phyloP scores from a whole-genome alignment of 1,139 yeast genomes.

The Insectozyma bohioensis region DNA sequence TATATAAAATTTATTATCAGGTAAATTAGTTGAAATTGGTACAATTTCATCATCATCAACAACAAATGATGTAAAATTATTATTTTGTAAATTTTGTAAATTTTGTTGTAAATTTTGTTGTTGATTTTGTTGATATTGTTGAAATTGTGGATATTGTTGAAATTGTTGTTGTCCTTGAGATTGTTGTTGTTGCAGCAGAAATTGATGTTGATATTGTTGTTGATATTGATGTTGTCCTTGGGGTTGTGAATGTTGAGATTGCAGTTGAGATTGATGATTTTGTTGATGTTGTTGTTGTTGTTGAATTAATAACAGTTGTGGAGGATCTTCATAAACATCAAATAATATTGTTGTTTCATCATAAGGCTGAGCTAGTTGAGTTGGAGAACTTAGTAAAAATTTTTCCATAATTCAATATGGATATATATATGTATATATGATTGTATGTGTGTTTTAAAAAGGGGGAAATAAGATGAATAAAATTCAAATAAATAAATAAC shows the following conservation, averaged over 20 bases:
- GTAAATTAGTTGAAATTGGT: conserved; percentile 22
- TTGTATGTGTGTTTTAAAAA: too few relatives aligned
- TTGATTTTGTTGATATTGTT: conserved; percentile 3
- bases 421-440: too few relatives aligned
- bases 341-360: conserved; percentile 17
- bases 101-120: conserved; percentile 2
- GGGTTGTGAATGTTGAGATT: conserved; percentile 7
- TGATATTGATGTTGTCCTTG: conserved; percentile 10
- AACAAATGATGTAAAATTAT: conserved; percentile 6
- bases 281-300: conserved; percentile 3
- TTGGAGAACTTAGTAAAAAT: conserved; percentile 46
- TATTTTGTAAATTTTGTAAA: conserved; percentile 3
- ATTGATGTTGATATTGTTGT: conserved; percentile 6
- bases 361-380: conserved; percentile 37
- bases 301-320: conserved; percentile 10
- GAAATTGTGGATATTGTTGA: conserved; percentile 2
- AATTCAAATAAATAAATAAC: too few relatives aligned
- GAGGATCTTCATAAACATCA: conserved; percentile 9
- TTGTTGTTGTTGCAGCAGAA: conserved; percentile 6
- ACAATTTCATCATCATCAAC: conserved; percentile 23
- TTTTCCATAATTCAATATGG: conserved; percentile 47
- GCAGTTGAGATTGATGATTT: conserved; percentile 7
- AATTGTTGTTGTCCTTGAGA: conserved; percentile 6
- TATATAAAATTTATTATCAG: conserved; percentile 11
- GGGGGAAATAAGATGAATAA: too few relatives aligned